phyloP scores from a whole-genome alignment of 805 yeast species.

The Kuraishia cidri region DNA sequence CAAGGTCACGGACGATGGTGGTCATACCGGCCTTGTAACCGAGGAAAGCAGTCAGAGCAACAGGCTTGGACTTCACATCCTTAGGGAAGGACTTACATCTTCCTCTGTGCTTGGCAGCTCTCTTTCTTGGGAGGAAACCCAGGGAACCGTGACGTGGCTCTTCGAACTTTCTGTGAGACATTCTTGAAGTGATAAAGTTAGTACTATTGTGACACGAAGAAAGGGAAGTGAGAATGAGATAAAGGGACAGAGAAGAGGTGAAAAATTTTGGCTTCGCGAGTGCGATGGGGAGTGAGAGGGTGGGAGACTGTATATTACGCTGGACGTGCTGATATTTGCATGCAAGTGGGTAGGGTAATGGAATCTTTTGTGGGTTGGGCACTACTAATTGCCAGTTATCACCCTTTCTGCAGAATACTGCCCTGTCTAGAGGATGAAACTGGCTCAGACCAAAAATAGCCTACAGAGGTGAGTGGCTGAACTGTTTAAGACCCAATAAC shows the following conservation, averaged over 20 bases:
- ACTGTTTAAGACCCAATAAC: too few relatives aligned
- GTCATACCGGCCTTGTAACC: constrained; percentile 99
- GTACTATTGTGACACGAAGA: background rate
- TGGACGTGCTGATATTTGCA: too few relatives aligned
- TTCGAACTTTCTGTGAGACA: constrained; percentile 99
- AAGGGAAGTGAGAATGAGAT: constrained; percentile 1
- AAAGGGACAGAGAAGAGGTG: background rate
- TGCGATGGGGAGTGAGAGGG: too few relatives aligned
- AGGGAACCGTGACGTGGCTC: constrained; percentile 99
- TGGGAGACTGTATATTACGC: too few relatives aligned
- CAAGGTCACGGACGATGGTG: constrained; percentile 99
- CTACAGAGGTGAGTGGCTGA: too few relatives aligned
- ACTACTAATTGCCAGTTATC: too few relatives aligned
- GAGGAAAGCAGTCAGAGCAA: constrained; percentile 97
- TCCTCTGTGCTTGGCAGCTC: constrained; percentile 98
- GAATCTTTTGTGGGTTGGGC: too few relatives aligned
- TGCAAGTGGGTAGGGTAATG: too few relatives aligned
- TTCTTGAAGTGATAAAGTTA: constrained; percentile 22
- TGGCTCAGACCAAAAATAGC: too few relatives aligned
- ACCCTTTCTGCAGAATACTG: too few relatives aligned
- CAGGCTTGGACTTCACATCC: constrained; percentile 97
- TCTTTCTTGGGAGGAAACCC: constrained; percentile 99
- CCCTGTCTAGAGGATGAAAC: too few relatives aligned
- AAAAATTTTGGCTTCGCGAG: constrained; percentile 1
- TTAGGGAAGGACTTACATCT: constrained; percentile 99